Conservation (phyloP, 305 asterid genomes). For the Euphrasia arctica region DNA sequence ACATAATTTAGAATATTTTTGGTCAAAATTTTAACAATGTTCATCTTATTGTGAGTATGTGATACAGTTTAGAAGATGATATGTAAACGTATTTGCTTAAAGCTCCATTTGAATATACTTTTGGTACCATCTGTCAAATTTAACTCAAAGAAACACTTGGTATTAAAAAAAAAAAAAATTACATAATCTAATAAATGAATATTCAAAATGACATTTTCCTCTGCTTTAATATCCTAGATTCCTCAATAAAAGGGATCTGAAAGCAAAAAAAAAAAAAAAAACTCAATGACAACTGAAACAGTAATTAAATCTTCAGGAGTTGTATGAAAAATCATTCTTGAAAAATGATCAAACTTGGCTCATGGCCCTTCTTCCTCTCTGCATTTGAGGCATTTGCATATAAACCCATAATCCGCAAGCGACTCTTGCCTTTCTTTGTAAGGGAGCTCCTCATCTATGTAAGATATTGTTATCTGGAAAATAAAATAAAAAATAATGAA, state of each 20-base stretch:
- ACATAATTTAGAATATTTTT: no score
- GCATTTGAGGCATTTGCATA: constrained; percentile 74
- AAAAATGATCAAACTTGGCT: constrained; percentile 15
- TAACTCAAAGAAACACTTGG: no score
- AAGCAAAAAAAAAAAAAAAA: no score
- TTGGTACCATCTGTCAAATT: not conserved
- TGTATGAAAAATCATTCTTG: not conserved
- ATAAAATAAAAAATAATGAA: not conserved
- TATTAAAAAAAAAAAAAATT: no score
- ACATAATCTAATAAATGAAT: not conserved
- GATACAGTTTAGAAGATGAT: no score
- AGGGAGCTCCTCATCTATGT: constrained; percentile 83
- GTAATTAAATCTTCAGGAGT: not conserved
- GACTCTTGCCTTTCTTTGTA: constrained; percentile 64
- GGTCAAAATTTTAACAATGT: not conserved
- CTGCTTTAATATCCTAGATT: no score
- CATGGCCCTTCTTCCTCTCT: constrained; percentile 46
- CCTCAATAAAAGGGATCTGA: not conserved
- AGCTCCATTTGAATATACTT: not conserved
- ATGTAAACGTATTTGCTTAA: no score
- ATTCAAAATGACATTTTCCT: not conserved
- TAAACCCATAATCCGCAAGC: constrained; percentile 86
- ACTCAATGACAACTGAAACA: not conserved
- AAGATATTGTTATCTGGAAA: constrained; percentile 81
- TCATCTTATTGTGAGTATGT: no score